Percentiles rank a stretch among this genome's conserved stretches.
These are phyloP conservation scores for Rhynchospora breviuscula DNA, from an alignment of 176 grass and related monocot genomes.

Conservation along the genomic window DNA sequence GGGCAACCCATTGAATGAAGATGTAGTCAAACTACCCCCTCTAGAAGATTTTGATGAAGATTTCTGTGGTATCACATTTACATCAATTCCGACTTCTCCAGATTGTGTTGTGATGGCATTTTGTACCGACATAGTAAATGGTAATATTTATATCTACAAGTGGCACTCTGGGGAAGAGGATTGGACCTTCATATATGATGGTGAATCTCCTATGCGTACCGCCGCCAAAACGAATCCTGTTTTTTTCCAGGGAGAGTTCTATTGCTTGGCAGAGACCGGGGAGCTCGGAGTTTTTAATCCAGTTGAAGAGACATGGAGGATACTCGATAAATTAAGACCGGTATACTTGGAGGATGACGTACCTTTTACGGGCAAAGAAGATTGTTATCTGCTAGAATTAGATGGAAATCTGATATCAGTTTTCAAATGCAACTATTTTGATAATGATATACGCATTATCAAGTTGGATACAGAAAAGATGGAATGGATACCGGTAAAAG, in stretches of 20 bases:
- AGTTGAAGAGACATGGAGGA: constrained; percentile 4
- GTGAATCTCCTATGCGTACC: background rate
- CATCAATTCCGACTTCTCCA: background rate
- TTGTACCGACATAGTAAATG: background rate
- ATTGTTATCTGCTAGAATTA: background rate
- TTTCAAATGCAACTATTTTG: background rate
- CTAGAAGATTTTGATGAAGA: background rate
- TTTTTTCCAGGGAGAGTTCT: constrained; percentile 14
- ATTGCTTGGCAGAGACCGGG: constrained; percentile 4
- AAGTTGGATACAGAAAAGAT: background rate
- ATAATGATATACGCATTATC: background rate
- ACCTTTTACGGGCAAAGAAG: background rate
- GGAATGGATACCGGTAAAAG: background rate
- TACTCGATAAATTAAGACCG: constrained; percentile 14
- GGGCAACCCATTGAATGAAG: background rate
- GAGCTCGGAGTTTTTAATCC: constrained; percentile 37
- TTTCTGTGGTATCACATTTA: background rate
- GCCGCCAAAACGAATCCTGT: constrained; percentile 13
- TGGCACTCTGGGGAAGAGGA: background rate
- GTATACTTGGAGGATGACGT: background rate
- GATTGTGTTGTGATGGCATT: background rate
- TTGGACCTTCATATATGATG: background rate
- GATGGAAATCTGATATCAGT: background rate
- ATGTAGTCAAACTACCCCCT: background rate
- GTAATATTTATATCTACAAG: background rate